Percentiles rank a stretch among this genome's conserved stretches.
Conservation (phyloP, 148 eudicot genomes). For the Cornus suecica region DNA sequence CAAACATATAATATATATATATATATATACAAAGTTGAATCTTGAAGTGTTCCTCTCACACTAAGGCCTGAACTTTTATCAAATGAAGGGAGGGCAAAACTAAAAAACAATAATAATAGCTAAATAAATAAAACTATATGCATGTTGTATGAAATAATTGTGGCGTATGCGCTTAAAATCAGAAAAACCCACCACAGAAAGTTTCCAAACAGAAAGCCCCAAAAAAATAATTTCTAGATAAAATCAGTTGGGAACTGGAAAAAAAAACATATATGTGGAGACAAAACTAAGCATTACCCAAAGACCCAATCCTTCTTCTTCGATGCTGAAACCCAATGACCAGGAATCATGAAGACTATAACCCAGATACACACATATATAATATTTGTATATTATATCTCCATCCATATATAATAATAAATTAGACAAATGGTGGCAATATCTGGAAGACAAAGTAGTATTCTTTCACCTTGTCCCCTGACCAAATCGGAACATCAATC, state of each 20-base stretch:
- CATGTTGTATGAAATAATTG: not conserved
- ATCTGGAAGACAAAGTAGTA: conserved; percentile 41
- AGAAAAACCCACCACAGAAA: not conserved
- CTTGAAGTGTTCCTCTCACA: too few relatives aligned
- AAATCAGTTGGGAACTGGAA: conserved; percentile 8
- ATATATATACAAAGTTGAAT: too few relatives aligned
- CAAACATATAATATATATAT: too few relatives aligned
- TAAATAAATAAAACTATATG: not conserved
- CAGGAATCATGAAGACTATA: conserved; percentile 20
- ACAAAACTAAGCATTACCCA: conserved; percentile 32
- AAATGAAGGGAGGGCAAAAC: not conserved
- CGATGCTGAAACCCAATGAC: conserved; percentile 40
- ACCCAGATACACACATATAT: not conserved
- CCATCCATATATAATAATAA: not conserved
- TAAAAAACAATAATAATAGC: not conserved
- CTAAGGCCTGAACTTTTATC: too few relatives aligned
- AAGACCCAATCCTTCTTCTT: conserved; percentile 26
- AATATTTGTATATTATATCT: not conserved
- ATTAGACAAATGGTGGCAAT: conserved; percentile 28
- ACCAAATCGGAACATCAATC: conserved; percentile 27
- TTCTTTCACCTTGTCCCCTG: conserved; percentile 28
- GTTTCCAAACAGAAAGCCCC: not conserved
- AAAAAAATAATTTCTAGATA: not conserved
- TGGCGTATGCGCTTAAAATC: not conserved
- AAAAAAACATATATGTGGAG: conserved; percentile 27